phyloP scores from a whole-genome alignment of 208 protist species.

The Trypanosoma grayi region DNA sequence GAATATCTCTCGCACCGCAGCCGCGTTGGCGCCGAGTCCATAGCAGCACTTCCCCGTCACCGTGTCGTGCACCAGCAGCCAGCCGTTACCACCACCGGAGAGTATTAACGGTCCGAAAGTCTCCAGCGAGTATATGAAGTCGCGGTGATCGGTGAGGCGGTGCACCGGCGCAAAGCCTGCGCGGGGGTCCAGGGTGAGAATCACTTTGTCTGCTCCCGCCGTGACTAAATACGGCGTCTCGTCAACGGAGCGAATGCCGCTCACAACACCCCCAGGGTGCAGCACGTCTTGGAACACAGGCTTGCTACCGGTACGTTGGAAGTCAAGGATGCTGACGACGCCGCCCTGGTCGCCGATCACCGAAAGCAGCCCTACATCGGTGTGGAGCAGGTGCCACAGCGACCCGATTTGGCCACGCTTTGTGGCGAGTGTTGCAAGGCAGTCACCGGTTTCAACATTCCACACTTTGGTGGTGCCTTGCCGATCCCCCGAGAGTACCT shows the following conservation, averaged over 20 bases:
- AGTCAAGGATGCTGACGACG: constrained; percentile 63
- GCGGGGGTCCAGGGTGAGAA: constrained; percentile 69
- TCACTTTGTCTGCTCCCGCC: constrained; percentile 71
- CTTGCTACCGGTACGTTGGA: constrained; percentile 33
- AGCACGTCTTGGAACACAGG: constrained; percentile 51
- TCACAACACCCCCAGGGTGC: constrained; percentile 76
- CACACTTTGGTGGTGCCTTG: constrained; percentile 72
- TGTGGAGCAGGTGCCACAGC: constrained; percentile 42
- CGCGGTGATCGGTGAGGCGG: constrained; percentile 55
- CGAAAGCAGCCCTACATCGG: constrained; percentile 34
- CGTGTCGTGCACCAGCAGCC: constrained; percentile 79
- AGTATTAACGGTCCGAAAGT: constrained; percentile 62
- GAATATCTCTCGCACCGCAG: constrained; percentile 76
- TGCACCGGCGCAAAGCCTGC: constrained; percentile 39
- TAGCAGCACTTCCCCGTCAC: constrained; percentile 66
- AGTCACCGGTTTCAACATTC: constrained; percentile 63
- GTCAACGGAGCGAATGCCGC: constrained; percentile 42
- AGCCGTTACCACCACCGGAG: constrained; percentile 74
- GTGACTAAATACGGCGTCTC: constrained; percentile 59
- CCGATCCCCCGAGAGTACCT: constrained; percentile 77
- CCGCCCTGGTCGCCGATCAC: constrained; percentile 77
- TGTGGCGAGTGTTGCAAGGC: constrained; percentile 40
- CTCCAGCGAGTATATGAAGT: constrained; percentile 84
- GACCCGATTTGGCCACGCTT: constrained; percentile 73
- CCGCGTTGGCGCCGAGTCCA: constrained; percentile 60